Base-by-base conservation (phyloP, 1,284 basidiomycete genomes). In the Exsudoporus floridanus region DNA sequence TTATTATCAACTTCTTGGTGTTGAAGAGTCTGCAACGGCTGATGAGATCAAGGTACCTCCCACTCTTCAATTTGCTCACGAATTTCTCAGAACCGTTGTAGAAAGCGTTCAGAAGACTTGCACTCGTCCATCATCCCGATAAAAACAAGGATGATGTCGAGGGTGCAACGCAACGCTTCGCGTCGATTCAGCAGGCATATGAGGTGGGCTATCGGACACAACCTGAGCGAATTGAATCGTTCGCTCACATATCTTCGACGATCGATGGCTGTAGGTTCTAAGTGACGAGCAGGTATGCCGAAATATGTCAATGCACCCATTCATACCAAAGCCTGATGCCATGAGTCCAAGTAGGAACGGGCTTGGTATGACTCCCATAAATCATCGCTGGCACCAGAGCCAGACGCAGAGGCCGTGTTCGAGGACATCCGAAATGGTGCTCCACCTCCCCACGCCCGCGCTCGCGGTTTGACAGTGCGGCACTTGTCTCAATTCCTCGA, bases 361-460 rank as follows among this genome's bases (percentile, higher is more conserved):
- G 94, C 96, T 38, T 99, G 95, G 92, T 99, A 99, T 70, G 96
- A 99, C 70, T 86, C 86, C n/a, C 95, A 98, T 70, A 83, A 91
- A 41, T 88, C 92, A 31, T 88, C 90, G n/a, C 77, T 94, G 8
- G 78, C 80, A 12, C 90, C 92, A 2, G 89, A 92, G 61, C 86
- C 90, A 37, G 93, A 95, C 67, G 88, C 83, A 19, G 80, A 88
- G 51, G 85, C 83, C 10, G 83, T 95, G 5, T 92, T 92, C 62
- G 86, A 94, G 56, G 90, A 94, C 61, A 89, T 97, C 57, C 81
- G 84, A 49, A 81, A 74, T 44, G 94, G 93, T 28, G 78, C 78
- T 19, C 79, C 85, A 31, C 78, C 84, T 16, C 74, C 88, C n/a
- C 79, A 82, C 41, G 78, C 82, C 3, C 83, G 86, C 21, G 90